Evolutionary conservation across 108 stramenopile species (phyloP).

Genomic region (Stephanodiscus minutulus): DNA sequence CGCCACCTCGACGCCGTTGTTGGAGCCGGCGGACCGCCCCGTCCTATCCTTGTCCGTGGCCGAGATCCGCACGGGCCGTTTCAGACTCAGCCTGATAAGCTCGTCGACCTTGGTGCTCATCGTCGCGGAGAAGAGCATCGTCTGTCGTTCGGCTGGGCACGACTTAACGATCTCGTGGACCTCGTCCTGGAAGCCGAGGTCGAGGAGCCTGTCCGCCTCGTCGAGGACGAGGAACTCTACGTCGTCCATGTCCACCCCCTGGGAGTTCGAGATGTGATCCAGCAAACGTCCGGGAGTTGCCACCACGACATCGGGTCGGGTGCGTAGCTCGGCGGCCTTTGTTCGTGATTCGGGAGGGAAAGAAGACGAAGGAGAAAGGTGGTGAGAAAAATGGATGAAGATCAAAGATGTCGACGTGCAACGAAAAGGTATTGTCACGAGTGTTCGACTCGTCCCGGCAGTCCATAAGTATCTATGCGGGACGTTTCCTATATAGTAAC

Average conservation of each 20-base stretch:
- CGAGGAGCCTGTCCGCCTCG: slow-evolving; percentile 92
- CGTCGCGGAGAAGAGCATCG: slow-evolving; percentile 98
- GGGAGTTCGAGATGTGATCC: slow-evolving; percentile 93
- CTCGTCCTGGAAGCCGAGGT: slow-evolving; percentile 97
- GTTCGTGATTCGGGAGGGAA: neutral
- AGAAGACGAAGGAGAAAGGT: neutral
- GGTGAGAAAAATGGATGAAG: neutral
- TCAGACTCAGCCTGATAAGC: slow-evolving; percentile 85
- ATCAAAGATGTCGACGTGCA: neutral
- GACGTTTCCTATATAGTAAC: slow-evolving; percentile 51
- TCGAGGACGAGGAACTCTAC: slow-evolving; percentile 87
- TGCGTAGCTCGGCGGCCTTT: slow-evolving; percentile 90
- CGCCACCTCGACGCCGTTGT: slow-evolving; percentile 82
- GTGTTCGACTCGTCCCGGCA: slow-evolving; percentile 46
- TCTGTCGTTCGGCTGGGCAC: slow-evolving; percentile 88
- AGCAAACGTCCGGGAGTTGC: slow-evolving; percentile 96
- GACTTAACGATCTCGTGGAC: slow-evolving; percentile 90
- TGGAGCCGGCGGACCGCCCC: slow-evolving; percentile 23
- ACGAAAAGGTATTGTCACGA: slow-evolving; percentile 27
- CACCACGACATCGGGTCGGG: slow-evolving; percentile 92
- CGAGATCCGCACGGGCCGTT: slow-evolving; percentile 90
- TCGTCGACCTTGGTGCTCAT: slow-evolving; percentile 96
- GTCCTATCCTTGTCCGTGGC: slow-evolving; percentile 57
- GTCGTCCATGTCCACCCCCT: slow-evolving; percentile 88
- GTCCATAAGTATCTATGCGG: slow-evolving; percentile 37